Conservation (phyloP, 2,329 filamentous ascomycete genomes). For the Aspergillus sp. region DNA sequence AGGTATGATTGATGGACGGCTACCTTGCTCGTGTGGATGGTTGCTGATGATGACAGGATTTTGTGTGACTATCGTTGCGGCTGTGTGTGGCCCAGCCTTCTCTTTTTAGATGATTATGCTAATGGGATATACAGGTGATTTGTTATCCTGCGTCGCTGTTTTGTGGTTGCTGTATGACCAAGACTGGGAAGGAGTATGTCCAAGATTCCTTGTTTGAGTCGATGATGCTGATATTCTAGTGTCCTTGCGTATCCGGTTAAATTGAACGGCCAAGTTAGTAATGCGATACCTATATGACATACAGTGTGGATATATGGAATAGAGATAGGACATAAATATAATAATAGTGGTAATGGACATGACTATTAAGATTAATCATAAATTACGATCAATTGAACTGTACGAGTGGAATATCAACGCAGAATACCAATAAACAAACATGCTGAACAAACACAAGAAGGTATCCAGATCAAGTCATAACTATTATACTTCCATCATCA, state of each 20-base stretch:
- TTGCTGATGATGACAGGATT: conserved; percentile 30
- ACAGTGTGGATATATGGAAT: not conserved
- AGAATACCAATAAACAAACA: conserved; percentile 1
- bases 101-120: no score
- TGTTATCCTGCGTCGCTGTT: conserved; percentile 54
- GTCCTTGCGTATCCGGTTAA: conserved; percentile 50
- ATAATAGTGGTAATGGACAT: not conserved
- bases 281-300: conserved; percentile 39
- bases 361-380: not conserved
- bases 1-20: conserved; percentile 24
- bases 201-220: not conserved
- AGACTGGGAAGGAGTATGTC: conserved; percentile 50
- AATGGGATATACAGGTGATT: conserved; percentile 35
- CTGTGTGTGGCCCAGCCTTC: conserved; percentile 35
- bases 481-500: not conserved
- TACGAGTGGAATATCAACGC: no score
- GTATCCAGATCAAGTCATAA: conserved; percentile 16
- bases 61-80: conserved; percentile 43
- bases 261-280: conserved; percentile 45
- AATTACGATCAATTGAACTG: not conserved
- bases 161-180: conserved; percentile 53
- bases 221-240: conserved; percentile 27
- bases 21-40: not conserved
- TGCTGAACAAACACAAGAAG: conserved; percentile 9
- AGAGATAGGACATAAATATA: not conserved